Conservation (phyloP, 495 filamentous ascomycete genomes). For the Xylaria flabelliformis region DNA sequence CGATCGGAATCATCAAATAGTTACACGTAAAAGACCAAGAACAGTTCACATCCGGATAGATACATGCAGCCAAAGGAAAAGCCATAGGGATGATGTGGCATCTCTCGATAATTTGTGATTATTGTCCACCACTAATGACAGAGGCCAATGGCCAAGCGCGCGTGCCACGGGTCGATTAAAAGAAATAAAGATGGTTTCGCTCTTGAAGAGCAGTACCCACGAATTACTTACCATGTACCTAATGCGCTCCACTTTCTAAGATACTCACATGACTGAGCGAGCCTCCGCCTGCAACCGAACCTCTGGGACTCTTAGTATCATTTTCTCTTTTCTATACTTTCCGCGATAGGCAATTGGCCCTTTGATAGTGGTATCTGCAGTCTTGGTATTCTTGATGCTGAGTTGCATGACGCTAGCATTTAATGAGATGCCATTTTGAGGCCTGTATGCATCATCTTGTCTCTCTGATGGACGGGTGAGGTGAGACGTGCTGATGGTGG, state of each 20-base stretch:
- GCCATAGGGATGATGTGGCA: slow-evolving; percentile 12
- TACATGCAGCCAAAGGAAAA: slow-evolving; percentile 17
- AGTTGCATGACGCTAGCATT: slow-evolving; percentile 19
- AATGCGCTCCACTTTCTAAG: slow-evolving; percentile 28
- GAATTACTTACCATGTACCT: neutral
- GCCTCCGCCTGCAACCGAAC: slow-evolving; percentile 41
- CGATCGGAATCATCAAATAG: neutral
- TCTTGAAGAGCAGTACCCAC: slow-evolving; percentile 2
- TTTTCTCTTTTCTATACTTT: neutral
- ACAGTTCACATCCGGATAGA: neutral
- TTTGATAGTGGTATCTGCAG: slow-evolving; percentile 16
- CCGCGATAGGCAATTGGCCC: slow-evolving; percentile 22
- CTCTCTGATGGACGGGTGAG: neutral
- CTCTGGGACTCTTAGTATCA: slow-evolving; percentile 7
- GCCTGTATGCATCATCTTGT: slow-evolving; percentile 5
- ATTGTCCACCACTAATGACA: slow-evolving; percentile 11
- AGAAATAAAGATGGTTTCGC: neutral
- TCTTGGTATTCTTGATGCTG: slow-evolving; percentile 4
- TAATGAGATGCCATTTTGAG: slow-evolving; percentile 7
- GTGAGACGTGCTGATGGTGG: neutral
- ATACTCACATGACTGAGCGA: slow-evolving; percentile 37
- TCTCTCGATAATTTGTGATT: neutral
- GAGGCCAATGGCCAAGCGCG: slow-evolving; percentile 1
- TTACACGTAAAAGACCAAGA: neutral
- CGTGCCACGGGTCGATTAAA: slow-evolving; percentile 4